These are phyloP conservation scores for Russula ochroleuca DNA, from an alignment of 768 basidiomycete species.

Conservation along the genomic window DNA sequence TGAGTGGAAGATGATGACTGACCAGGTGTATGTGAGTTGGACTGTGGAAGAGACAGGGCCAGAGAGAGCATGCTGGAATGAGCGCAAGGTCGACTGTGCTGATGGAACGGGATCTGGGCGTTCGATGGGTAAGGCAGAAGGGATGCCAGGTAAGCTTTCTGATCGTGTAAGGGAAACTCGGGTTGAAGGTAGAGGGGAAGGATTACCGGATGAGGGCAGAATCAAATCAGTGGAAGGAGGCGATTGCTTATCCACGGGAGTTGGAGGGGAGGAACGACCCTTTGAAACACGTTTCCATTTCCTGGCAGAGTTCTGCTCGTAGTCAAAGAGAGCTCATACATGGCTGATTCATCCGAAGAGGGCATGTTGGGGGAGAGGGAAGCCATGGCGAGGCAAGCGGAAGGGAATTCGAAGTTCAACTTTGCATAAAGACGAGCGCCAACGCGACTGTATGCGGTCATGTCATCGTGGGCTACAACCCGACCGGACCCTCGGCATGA, in stretches of 20 bases:
- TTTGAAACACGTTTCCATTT: too few relatives aligned
- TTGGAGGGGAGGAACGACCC: too few relatives aligned
- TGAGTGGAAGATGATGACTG: slow-evolving; percentile 18
- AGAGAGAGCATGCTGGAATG: slow-evolving; percentile 65
- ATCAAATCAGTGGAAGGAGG: slow-evolving; percentile 23
- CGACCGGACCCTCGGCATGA: too few relatives aligned
- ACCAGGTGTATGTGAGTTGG: slow-evolving; percentile 33
- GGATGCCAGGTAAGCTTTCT: slow-evolving; percentile 55
- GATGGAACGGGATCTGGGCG: slow-evolving; percentile 33
- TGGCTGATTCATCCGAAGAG: slow-evolving; percentile 54
- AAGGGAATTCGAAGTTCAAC: slow-evolving; percentile 16
- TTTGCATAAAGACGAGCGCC: not conserved
- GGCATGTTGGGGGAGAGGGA: slow-evolving; percentile 28
- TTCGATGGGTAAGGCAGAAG: slow-evolving; percentile 31
- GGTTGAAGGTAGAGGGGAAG: slow-evolving; percentile 35
- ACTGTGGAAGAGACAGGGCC: slow-evolving; percentile 41
- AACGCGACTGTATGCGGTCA: slow-evolving; percentile 19
- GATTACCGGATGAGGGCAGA: slow-evolving; percentile 33
- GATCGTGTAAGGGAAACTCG: slow-evolving; percentile 60
- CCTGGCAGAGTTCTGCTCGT: too few relatives aligned
- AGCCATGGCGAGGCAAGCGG: not conserved
- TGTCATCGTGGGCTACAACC: slow-evolving; percentile 16
- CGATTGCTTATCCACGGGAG: slow-evolving; percentile 37
- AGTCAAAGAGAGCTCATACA: too few relatives aligned
- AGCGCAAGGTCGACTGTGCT: slow-evolving; percentile 39